phyloP scores from a whole-genome alignment of 106 monocot genomes.

The Iris macrosiphon region DNA sequence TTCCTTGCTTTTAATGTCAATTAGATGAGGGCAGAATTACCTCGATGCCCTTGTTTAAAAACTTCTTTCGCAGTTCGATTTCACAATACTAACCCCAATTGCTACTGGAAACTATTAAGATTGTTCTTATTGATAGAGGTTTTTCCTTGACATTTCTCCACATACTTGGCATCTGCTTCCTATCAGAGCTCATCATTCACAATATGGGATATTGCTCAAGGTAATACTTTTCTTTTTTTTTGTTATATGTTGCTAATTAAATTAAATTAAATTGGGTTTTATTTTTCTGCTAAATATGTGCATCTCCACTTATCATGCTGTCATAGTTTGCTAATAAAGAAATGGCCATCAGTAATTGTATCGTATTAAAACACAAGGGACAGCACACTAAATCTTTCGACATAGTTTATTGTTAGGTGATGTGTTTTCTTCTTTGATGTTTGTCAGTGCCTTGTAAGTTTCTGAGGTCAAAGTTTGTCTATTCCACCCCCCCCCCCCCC shows the following conservation, averaged over 20 bases:
- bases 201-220: slow-evolving; percentile 99
- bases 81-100: too few species aligned
- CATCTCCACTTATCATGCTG: not conserved
- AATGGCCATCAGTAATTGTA: too few species aligned
- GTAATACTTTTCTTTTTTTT: slow-evolving; percentile 24
- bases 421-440: too few species aligned
- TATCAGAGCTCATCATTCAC: slow-evolving; percentile 75
- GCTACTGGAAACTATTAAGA: too few species aligned
- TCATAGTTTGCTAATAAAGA: too few species aligned
- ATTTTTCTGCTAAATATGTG: not conserved
- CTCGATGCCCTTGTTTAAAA: slow-evolving; percentile 1
- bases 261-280: not conserved
- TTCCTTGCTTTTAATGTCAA: not conserved
- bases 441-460: too few species aligned
- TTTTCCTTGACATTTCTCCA: slow-evolving; percentile 49
- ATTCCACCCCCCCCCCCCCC: too few species aligned
- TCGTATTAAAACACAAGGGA: too few species aligned
- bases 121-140: not conserved
- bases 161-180: slow-evolving; percentile 90
- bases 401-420: too few species aligned
- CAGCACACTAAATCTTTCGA: too few species aligned
- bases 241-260: not conserved
- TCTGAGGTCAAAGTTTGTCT: too few species aligned
- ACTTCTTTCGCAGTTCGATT: too few species aligned
- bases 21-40: not conserved